phyloP scores from a whole-genome alignment of 2,329 filamentous ascomycete species.

The Lachnellula subtilissima region DNA sequence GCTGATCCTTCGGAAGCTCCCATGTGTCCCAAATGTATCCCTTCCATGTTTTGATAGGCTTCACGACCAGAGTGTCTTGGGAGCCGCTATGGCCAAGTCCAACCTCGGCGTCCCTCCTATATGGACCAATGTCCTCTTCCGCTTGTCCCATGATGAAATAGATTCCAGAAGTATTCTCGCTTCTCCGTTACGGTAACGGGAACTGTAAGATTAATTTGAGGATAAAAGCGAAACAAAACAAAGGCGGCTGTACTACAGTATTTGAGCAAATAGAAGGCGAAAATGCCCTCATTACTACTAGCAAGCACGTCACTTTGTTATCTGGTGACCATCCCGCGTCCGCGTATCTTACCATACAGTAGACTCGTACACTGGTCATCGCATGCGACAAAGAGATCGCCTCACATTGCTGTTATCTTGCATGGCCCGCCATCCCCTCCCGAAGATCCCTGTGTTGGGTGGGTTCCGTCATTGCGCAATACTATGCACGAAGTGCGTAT shows the following conservation, averaged over 20 bases:
- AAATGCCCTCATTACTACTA: not conserved
- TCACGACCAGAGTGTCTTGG: slow-evolving; percentile 11
- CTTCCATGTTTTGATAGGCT: slow-evolving; percentile 32
- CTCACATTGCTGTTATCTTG: too few species aligned
- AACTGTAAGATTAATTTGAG: not conserved
- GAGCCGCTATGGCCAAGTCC: slow-evolving; percentile 7
- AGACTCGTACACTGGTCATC: too few species aligned
- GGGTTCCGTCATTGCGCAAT: too few species aligned
- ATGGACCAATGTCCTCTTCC: slow-evolving; percentile 6
- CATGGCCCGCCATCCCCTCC: too few species aligned
- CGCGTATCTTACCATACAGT: too few species aligned
- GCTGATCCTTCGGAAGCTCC: slow-evolving; percentile 32
- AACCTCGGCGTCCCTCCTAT: slow-evolving; percentile 8
- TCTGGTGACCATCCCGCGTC: too few species aligned
- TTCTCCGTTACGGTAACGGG: not conserved
- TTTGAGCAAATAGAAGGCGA: not conserved
- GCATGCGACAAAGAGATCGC: too few species aligned
- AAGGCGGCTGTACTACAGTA: not conserved
- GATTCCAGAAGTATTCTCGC: not conserved
- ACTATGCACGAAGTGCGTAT: too few species aligned
- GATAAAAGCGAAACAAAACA: not conserved
- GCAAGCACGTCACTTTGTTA: not conserved
- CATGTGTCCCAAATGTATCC: slow-evolving; percentile 36
- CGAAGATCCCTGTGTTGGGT: too few species aligned
- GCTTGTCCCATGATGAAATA: slow-evolving; percentile 11